phyloP scores from a whole-genome alignment of 2,329 filamentous ascomycete genomes.

The Ophiocordyceps robertsii region DNA sequence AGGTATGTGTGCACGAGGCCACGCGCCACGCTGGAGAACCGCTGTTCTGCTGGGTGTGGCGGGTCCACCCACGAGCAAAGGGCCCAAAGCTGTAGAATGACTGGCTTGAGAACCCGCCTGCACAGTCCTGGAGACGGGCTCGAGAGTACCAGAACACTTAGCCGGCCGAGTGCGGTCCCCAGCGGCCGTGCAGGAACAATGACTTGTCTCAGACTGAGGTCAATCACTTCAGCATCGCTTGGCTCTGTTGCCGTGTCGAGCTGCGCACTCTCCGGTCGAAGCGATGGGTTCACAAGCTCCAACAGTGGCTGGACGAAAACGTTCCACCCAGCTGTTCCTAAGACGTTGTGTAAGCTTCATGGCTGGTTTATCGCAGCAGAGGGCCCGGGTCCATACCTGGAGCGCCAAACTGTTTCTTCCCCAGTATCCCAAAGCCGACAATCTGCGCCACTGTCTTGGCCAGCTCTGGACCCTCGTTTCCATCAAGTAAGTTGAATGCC shows the following conservation, averaged over 20 bases:
- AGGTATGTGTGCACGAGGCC: constrained; percentile 43
- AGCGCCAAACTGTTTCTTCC: constrained; percentile 48
- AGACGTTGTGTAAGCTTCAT: constrained; percentile 1
- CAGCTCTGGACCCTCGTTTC: constrained; percentile 22
- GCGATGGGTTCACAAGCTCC: constrained; percentile 31
- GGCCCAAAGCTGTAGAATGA: constrained; percentile 51
- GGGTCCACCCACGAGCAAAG: constrained; percentile 37
- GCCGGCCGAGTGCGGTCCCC: constrained; percentile 34
- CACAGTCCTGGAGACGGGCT: constrained; percentile 55
- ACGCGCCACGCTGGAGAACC: constrained; percentile 30
- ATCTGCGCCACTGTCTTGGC: constrained; percentile 22
- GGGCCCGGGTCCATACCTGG: constrained; percentile 28
- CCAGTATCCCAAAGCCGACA: constrained; percentile 47
- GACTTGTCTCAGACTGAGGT: constrained; percentile 27
- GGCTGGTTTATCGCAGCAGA: too few relatives aligned
- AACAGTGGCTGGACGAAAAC: constrained; percentile 47
- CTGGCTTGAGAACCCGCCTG: constrained; percentile 43
- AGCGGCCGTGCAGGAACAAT: constrained; percentile 36
- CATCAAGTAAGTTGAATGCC: constrained; percentile 48
- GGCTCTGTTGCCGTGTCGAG: constrained; percentile 7
- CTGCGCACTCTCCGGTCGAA: constrained; percentile 4
- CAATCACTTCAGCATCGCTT: constrained; percentile 25
- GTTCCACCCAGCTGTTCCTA: constrained; percentile 47
- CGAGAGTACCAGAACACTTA: constrained; percentile 43
- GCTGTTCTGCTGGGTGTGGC: constrained; percentile 17